Evolutionary conservation across 2,329 filamentous ascomycete genomes (phyloP).

Genomic region (Arthrinium phaeospermum): DNA sequence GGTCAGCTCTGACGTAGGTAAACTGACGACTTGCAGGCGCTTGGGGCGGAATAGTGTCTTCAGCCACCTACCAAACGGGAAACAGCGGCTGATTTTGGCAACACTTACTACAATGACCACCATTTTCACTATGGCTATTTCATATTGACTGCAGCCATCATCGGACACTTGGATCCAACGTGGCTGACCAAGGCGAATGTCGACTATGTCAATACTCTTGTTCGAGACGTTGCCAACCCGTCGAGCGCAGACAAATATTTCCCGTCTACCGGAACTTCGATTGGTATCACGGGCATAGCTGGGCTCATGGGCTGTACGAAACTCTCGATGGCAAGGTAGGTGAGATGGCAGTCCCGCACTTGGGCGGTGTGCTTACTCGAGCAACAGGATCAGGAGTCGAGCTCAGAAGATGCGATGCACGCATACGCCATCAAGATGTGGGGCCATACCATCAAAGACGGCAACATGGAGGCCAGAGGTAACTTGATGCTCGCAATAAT

Average conservation of each 20-base stretch:
- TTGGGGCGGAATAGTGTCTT: slow-evolving; percentile 84
- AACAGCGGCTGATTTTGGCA: slow-evolving; percentile 86
- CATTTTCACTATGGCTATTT: slow-evolving; percentile 88
- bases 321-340: slow-evolving; percentile 72
- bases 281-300: slow-evolving; percentile 94
- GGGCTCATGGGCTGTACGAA: slow-evolving; percentile 82
- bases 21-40: slow-evolving; percentile 47
- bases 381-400: slow-evolving; percentile 75
- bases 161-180: slow-evolving; percentile 75
- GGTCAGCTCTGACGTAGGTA: neutral
- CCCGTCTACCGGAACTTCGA: slow-evolving; percentile 83
- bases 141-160: slow-evolving; percentile 83
- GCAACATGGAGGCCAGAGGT: slow-evolving; percentile 77
- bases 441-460: slow-evolving; percentile 79
- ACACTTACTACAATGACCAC: slow-evolving; percentile 81
- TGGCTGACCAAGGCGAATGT: slow-evolving; percentile 76
- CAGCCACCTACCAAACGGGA: slow-evolving; percentile 72
- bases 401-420: slow-evolving; percentile 88
- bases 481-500: slow-evolving; percentile 86
- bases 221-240: slow-evolving; percentile 84
- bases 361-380: slow-evolving; percentile 18
- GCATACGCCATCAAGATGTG: slow-evolving; percentile 93
- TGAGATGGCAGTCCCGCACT: neutral
- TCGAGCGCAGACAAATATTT: slow-evolving; percentile 73
- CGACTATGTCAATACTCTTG: slow-evolving; percentile 81